phyloP scores from a whole-genome alignment of 495 filamentous ascomycete genomes.

The Penicillium dipodomyicola region DNA sequence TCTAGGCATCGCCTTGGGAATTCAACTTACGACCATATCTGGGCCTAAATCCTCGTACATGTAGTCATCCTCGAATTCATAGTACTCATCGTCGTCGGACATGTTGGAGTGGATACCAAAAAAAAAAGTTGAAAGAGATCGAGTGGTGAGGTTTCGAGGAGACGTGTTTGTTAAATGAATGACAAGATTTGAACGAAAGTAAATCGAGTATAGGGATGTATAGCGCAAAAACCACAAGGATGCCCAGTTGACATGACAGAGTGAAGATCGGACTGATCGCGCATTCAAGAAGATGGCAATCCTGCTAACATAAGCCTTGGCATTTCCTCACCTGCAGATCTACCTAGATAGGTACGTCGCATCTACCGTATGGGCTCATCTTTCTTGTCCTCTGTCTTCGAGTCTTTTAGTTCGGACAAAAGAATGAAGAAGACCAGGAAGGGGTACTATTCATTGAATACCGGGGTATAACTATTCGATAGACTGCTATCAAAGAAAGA shows the following conservation, averaged over 20 bases:
- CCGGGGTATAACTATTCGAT: background rate
- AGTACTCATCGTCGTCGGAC: slow-evolving; percentile 54
- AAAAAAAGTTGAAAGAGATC: background rate
- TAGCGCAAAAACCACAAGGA: slow-evolving; percentile 1
- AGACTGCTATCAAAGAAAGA: background rate
- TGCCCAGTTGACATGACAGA: slow-evolving; percentile 7
- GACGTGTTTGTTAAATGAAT: background rate
- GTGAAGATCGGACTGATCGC: slow-evolving; percentile 27
- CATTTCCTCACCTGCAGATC: slow-evolving; percentile 4
- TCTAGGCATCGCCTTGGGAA: background rate
- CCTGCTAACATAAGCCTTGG: slow-evolving; percentile 29
- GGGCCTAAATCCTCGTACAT: slow-evolving; percentile 43
- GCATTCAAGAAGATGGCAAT: slow-evolving; percentile 7
- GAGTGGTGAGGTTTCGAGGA: background rate
- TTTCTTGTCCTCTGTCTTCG: background rate
- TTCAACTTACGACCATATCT: slow-evolving; percentile 41
- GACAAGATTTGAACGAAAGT: background rate
- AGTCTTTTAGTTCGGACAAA: background rate
- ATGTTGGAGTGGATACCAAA: slow-evolving; percentile 25
- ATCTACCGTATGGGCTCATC: background rate
- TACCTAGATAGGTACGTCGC: too few species aligned
- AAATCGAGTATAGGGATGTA: slow-evolving; percentile 3
- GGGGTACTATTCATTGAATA: background rate
- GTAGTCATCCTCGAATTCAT: slow-evolving; percentile 46
- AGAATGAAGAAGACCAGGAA: background rate